Conservation (phyloP, 2,329 filamentous ascomycete genomes). For the Aphanoascus verrucosus region DNA sequence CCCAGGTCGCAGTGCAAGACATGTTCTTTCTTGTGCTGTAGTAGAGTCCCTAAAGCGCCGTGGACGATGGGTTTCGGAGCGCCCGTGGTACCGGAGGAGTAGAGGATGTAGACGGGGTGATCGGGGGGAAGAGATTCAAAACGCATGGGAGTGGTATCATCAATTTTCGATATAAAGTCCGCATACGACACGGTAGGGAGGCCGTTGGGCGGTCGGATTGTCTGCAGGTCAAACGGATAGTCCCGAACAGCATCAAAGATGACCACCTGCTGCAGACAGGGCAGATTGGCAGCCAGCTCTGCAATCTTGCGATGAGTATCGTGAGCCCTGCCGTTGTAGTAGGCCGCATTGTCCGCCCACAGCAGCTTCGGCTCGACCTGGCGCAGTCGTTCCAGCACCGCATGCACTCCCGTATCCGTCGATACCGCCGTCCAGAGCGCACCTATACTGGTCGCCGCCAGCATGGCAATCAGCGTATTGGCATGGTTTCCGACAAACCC, state of each 20-base stretch:
- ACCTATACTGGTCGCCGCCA: constrained; percentile 70
- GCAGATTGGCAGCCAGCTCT: constrained; percentile 61
- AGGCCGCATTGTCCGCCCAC: constrained; percentile 76
- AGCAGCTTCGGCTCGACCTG: constrained; percentile 77
- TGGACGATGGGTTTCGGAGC: constrained; percentile 90
- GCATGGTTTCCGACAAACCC: constrained; percentile 82
- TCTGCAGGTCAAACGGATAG: constrained; percentile 28
- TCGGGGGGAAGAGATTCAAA: constrained; percentile 75
- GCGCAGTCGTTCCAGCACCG: constrained; percentile 72
- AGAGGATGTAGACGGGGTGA: constrained; percentile 87
- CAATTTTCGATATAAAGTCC: constrained; percentile 35
- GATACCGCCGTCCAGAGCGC: constrained; percentile 90
- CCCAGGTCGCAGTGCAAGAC: constrained; percentile 73
- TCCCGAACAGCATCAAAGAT: constrained; percentile 57
- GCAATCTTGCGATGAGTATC: constrained; percentile 65
- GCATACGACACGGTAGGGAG: constrained; percentile 30
- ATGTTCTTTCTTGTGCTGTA: constrained; percentile 97
- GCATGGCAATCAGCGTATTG: constrained; percentile 77
- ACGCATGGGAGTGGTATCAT: constrained; percentile 32
- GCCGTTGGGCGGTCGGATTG: constrained; percentile 29
- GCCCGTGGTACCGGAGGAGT: constrained; percentile 81
- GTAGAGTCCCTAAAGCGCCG: constrained; percentile 73
- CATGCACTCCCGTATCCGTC: constrained; percentile 83
- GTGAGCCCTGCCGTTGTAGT: constrained; percentile 88
- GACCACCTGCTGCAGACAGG: constrained; percentile 58